Base-by-base conservation (phyloP, 2,329 filamentous ascomycete species). In the Graphium sp. region DNA sequence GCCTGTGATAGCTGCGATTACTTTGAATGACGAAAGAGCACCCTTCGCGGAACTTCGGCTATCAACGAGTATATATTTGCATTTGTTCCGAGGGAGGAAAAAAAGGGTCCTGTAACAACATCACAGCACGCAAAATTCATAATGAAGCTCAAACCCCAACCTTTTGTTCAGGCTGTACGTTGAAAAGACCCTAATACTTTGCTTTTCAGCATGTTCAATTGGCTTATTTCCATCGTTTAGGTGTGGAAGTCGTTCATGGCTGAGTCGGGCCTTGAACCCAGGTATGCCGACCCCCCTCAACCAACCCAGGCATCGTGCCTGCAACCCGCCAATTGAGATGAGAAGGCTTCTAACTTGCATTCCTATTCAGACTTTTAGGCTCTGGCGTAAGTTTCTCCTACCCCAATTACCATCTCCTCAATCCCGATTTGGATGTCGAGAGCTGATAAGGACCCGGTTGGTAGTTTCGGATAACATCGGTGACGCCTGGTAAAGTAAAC, bases 261-360 rank as follows among this genome's bases (percentile, higher is more conserved):
- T 39, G 79, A 82, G 37, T 93, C 84, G 5, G 85, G 85, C 6
- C 56, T 95, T 13, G 87, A 94, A 50, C 83, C 83, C 48, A 79
- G 80, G 85, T 92, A 46, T 42, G 55, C 46, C 15, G 20, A 4
- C 19, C 14, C 11, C 12, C 3, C 6, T 24, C 5, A 16, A 14
- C 7, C 18, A 3, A 17, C 13, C 12, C 4, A 7, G 9, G n/a
- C n/a, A 10, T 13, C 5, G 14, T 18, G 12, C 5, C 10, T 25
- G 10, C 13, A 6, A 8, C 17, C 8, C 10, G 10, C 6, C 13
- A 26, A 20, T n/a, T 3, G 11, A 6, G 17, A 11, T 16, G 17
- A n/a, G 4, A 20, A 11, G 14, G 13, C 16, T 21, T 29, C 11
- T 5, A 15, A 10, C 7, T 3, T 7, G 5, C 7, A 30, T 19